Base-by-base conservation (phyloP, 1,284 basidiomycete species). In the Volvariella surrecta region DNA sequence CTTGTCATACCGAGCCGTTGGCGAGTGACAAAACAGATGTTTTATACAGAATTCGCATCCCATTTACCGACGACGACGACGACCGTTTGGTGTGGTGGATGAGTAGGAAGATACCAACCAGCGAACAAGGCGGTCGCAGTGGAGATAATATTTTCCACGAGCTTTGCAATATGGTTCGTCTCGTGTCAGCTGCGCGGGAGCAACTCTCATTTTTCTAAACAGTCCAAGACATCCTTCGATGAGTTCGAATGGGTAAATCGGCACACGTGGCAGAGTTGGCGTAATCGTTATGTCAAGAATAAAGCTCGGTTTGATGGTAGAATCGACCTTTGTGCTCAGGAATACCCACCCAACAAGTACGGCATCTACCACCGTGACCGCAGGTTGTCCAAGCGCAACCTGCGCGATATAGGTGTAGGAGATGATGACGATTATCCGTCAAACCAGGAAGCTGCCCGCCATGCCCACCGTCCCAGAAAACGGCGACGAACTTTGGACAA, bases 211-310 rank as follows among this genome's bases (percentile, higher is more conserved):
- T 9, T 10, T 17, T 44, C 13, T n/a, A 41, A 47, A 35, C 28
- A 40, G 16, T 21, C 60, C 56, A 47, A 45, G 4, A 17, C 49
- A 1, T 28, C 24, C 24, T 28, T 11, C 24, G 24, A 28, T n/a
- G n/a, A n/a, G n/a, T n/a, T n/a, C n/a, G 2, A 31, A 31, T 88
- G 84, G 84, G 77, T 71, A 13, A 64, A 58, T 2, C 68, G 78
- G 8, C 83, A 87, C 56, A 72, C 82, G 2, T 75, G 74, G 70
- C 72, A 82, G 46, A 82, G 82, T 17, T 87, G 83, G 83, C 72
- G 78, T 21, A 74, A 84, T 49, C 74, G 78, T 16, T 86, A 85
- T 58, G 84, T 80, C 58, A 84, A 78, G 57, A 74, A 79, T 44
- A 58, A 63, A 2, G 52, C 56, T 0, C 63, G 67, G 6, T 68